Base-by-base conservation (phyloP, 2,329 filamentous ascomycete genomes). In the Chaetomiaceae sp. region DNA sequence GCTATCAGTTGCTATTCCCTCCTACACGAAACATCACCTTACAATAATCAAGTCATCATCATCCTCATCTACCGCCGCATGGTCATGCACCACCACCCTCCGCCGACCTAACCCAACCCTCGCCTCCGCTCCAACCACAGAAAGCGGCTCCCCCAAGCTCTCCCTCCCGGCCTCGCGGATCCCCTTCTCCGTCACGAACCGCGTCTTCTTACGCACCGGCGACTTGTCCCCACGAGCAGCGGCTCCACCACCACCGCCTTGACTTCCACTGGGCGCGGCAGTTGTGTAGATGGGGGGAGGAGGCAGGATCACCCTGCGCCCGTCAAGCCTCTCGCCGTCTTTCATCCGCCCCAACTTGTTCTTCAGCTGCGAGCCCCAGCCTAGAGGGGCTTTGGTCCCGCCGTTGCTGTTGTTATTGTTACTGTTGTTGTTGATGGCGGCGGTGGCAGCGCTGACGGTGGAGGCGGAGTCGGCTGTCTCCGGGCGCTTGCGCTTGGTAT, bases 181-280 rank as follows among this genome's bases (percentile, higher is more conserved):
- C 0, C 86, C 86, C 62, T 83, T 86, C 34, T 81, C 80, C 20
- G 86, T 88, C 33, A 89, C 76, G 60, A 90, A 89, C n/a, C 85
- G 73, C 42, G 85, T 89, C 72, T 87, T 88, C 67, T 88, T 84
- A 55, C 77, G 72, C 26, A 79, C 73, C 0, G 78, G 78, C 59
- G 60, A 73, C 54, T 50, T 62, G 41, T 64, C 57, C 6, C 63
- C 49, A 9, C 9, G 10, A 29, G 14, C 4, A 9, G 10, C 27
- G 4, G 10, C 10, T 9, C 14, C 27, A 29, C 27, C 10, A 5
- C 27, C n/a, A n/a, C n/a, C n/a, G n/a, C n/a, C n/a, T n/a, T n/a
- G n/a, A n/a, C n/a, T n/a, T n/a, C n/a, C n/a, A n/a, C n/a, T n/a
- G n/a, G n/a, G n/a, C n/a, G n/a, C n/a, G n/a, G n/a, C n/a, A n/a